Percentiles rank a stretch among this genome's conserved stretches.
phyloP scores from a whole-genome alignment of 805 yeast genomes.

The Candida insectorum region DNA sequence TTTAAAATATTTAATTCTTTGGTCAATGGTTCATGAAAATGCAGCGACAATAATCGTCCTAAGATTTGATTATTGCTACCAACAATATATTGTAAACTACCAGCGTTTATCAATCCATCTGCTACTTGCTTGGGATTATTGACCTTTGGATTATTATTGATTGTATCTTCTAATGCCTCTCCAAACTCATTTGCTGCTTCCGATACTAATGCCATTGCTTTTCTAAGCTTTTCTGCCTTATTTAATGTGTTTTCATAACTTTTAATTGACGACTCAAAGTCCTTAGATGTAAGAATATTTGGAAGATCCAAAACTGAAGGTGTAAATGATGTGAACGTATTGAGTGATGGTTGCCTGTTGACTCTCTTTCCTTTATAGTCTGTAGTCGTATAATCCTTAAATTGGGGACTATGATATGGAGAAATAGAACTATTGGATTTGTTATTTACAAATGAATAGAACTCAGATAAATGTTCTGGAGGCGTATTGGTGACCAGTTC shows the following conservation, averaged over 20 bases:
- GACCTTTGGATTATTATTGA: conserved; percentile 25
- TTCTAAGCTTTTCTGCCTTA: conserved; percentile 45
- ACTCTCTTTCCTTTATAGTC: conserved; percentile 5
- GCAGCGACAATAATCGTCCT: conserved; percentile 51
- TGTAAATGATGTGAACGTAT: conserved; percentile 44
- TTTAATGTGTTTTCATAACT: conserved; percentile 46
- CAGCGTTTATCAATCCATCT: conserved; percentile 66
- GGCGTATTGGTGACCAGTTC: conserved; percentile 17
- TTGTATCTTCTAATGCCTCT: conserved; percentile 52
- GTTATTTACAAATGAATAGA: conserved; percentile 48
- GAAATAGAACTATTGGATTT: conserved; percentile 11
- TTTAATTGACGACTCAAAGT: conserved; percentile 48
- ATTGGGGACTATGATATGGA: conserved; percentile 10
- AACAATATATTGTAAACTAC: conserved; percentile 72
- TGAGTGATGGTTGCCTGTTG: conserved; percentile 29
- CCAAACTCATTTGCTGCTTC: conserved; percentile 72
- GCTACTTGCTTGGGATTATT: conserved; percentile 29
- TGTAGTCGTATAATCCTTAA: conserved; percentile 8
- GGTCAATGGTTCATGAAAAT: conserved; percentile 53
- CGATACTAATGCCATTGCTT: conserved; percentile 46
- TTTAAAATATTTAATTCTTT: conserved; percentile 44
- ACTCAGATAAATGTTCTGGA: conserved; percentile 59
- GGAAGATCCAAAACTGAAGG: conserved; percentile 59
- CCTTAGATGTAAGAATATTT: conserved; percentile 58
- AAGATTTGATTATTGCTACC: conserved; percentile 76